Evolutionary conservation across 2,329 filamentous ascomycete species (phyloP), one percentile per base, ranked within the genome.

Genomic region (Macrophomina phaseolina): DNA sequence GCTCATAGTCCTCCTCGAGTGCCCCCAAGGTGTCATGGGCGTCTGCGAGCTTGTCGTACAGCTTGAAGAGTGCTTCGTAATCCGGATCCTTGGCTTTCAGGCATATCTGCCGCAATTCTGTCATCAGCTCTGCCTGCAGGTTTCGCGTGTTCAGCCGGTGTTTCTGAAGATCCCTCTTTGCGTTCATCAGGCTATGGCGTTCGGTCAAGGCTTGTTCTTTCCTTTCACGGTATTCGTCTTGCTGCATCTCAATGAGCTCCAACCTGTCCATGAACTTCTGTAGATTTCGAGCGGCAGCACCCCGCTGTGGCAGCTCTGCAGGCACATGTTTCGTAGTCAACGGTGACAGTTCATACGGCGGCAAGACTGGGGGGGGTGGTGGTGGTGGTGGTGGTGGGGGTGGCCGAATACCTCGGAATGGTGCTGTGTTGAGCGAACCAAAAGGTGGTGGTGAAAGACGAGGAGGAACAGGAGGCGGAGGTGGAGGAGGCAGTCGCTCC

Each of bases 1-100:
- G 11, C 1, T 64, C 61, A 12, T 52, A 64, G 18, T 64, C 61
- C 23, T 64, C 61, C 32, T 64, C 61, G 18, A 6, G 23, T 5
- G 4, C 49, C 2, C 61, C 61, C 1, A 64, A 23, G 4, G 9
- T 34, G 7, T 64, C 49, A 6, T 42, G 61, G 5, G 32, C 48
- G 4, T 52, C 8, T 40, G 30, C 40, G 14, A 42, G 18, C 3
- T 40, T 16, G 14, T 64, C 14, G 23, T 53, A 64, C 3, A 52
- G 18, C 18, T n/a, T 11, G n/a, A 52, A 64, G 11, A 64, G 8
- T 14, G 11, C 3, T 23, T 16, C 34, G 3, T 9, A 14, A n/a
- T 64, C 48, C 1, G 30, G 23, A 4, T 12, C 8, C 11, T 64
- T 64, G 5, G 61, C 48, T 18, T 64, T 52, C 4, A 64, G 18